Percentiles rank a stretch among this genome's conserved stretches.
These are phyloP conservation scores for Wickerhamiella azyma DNA, from an alignment of 805 yeast genomes.

Conservation along the genomic window DNA sequence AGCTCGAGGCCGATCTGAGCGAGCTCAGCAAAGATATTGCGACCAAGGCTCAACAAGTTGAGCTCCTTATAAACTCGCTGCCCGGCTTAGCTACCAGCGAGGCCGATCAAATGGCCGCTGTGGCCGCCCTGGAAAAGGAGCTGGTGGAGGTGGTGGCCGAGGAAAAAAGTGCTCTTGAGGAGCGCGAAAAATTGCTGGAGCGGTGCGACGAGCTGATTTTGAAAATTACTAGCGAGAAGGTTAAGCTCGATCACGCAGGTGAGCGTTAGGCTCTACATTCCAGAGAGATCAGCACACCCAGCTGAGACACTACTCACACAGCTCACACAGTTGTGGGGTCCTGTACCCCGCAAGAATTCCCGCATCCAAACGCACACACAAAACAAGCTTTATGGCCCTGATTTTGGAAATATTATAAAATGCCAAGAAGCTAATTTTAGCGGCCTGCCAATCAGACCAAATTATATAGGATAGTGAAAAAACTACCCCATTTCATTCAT, in stretches of 20 bases:
- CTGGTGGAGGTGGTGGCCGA: constrained; percentile 45
- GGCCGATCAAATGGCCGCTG: constrained; percentile 51
- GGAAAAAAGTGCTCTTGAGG: constrained; percentile 41
- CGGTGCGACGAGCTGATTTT: constrained; percentile 56
- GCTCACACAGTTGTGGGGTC: too few relatives aligned
- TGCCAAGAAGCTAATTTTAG: too few relatives aligned
- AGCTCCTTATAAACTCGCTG: constrained; percentile 69
- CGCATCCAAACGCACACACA: too few relatives aligned
- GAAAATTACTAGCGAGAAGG: constrained; percentile 39
- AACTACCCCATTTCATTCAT: too few relatives aligned
- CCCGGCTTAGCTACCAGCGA: constrained; percentile 89
- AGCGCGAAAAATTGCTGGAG: constrained; percentile 48
- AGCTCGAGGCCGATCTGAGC: constrained; percentile 34
- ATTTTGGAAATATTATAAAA: too few relatives aligned
- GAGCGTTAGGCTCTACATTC: neutral
- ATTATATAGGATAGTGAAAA: too few relatives aligned
- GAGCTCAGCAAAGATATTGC: constrained; percentile 80
- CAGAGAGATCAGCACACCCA: too few relatives aligned
- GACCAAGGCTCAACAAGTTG: constrained; percentile 72
- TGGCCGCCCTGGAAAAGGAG: constrained; percentile 48
- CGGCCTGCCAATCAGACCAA: too few relatives aligned
- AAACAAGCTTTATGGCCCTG: too few relatives aligned
- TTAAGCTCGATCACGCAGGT: constrained; percentile 17
- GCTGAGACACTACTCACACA: too few relatives aligned
- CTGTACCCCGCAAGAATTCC: too few relatives aligned